Evolutionary conservation across 371 early-diverging fungal genomes (phyloP), one percentile per base, ranked within the genome.

Genomic region (Phascolomyces articulosus): DNA sequence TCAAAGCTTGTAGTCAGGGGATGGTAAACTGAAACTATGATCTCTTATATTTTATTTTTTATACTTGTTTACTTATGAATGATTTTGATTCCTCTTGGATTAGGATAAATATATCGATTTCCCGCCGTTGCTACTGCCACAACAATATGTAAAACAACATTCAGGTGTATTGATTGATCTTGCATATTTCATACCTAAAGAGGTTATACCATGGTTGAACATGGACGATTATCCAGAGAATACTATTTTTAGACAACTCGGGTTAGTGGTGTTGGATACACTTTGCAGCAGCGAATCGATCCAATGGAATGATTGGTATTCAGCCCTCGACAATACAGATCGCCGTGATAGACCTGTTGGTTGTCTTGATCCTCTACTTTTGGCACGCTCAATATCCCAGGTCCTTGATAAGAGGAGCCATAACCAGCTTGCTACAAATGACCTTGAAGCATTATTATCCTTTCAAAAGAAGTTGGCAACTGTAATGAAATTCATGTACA

Each of bases 211-310:
- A 11, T 51, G 51, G 51, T 51, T 51, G 15, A n/a, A 8, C 16
- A 8, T 44, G 7, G 23, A 51, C 20, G 34, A 34, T 9, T 23
- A 51, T 3, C 44, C 20, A 6, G 7, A n/a, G 7, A 1, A 24
- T n/a, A 15, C 7, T 24, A 24, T 24, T 15, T 51, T 51, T 13
- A 6, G 21, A 18, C 21, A 44, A 29, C 23, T 65, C 31, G 58
- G 55, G 1, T 41, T 65, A 3, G 28, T 44, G 2, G 55, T 34
- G 4, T 55, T 65, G 28, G n/a, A 55, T 44, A 18, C 28, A 2
- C 58, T 65, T 47, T 65, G 51, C 23, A 23, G 23, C 23, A 51
- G 51, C 23, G n/a, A 11, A n/a, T 20, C 51, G 7, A 24, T 6
- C 23, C 4, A 51, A 51, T 51, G 51, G 51, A 51, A 51, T n/a